These are phyloP conservation scores for Tetrahymena malaccensis DNA, from an alignment of 73 alveolate species.

Conservation along the genomic window DNA sequence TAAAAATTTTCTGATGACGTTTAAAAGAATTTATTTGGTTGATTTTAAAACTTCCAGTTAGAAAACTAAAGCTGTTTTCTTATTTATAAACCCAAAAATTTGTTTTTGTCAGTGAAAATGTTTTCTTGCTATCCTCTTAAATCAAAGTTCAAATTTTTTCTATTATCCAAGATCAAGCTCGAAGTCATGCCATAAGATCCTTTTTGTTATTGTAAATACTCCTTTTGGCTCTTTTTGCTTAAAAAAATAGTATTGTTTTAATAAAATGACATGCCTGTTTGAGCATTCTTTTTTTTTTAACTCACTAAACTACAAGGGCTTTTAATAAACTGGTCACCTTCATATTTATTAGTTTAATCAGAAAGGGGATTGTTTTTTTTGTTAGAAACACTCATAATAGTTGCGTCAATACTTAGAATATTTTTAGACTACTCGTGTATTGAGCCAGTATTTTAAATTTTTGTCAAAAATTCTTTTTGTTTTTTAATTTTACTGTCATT, in stretches of 20 bases:
- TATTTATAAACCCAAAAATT: neutral
- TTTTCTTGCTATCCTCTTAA: neutral
- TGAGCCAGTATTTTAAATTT: neutral
- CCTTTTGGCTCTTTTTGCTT: neutral
- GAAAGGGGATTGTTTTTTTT: neutral
- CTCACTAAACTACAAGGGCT: neutral
- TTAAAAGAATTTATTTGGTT: neutral
- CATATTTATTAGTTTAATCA: neutral
- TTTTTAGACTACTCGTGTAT: neutral
- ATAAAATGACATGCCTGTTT: neutral
- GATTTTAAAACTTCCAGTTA: neutral
- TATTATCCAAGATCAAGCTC: neutral
- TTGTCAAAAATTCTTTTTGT: neutral
- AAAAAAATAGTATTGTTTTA: neutral
- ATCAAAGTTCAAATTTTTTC: neutral
- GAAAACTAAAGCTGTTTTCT: neutral
- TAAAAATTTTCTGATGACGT: neutral
- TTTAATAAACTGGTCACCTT: neutral
- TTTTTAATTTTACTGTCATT: neutral
- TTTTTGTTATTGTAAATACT: neutral
- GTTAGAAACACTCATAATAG: neutral
- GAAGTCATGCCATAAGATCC: neutral
- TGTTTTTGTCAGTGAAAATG: neutral
- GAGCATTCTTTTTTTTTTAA: neutral
- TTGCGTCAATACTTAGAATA: neutral